Evolutionary conservation across 1,284 basidiomycete species (phyloP).

Genomic region (Irpex sp.): DNA sequence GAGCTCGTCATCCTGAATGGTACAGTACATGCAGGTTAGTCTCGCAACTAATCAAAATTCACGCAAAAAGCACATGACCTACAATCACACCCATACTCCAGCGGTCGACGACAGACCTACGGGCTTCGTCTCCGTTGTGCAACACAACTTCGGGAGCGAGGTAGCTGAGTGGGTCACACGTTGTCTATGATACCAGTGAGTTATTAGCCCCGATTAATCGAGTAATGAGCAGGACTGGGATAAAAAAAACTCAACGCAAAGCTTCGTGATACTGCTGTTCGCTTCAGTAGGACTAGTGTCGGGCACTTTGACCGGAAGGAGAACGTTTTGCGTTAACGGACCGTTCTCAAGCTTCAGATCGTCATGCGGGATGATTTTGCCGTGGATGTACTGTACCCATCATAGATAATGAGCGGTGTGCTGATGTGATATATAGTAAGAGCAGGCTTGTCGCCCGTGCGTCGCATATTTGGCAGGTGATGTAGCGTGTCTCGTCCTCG

Average conservation of each 20-base stretch:
- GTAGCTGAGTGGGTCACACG: conserved; percentile 85
- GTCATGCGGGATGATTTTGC: conserved; percentile 76
- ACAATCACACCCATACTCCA: conserved; percentile 94
- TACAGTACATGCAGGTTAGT: not conserved
- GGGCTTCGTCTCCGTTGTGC: conserved; percentile 65
- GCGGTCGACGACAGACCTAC: conserved; percentile 83
- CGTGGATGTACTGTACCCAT: conserved; percentile 66
- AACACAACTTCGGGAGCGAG: conserved; percentile 87
- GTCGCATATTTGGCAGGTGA: conserved; percentile 73
- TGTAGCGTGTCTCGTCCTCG: conserved; percentile 54
- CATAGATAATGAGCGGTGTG: conserved; percentile 5
- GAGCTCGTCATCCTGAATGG: conserved; percentile 65
- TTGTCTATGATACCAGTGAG: conserved; percentile 51
- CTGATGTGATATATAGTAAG: not conserved
- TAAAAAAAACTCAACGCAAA: no score
- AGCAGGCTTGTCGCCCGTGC: conserved; percentile 56
- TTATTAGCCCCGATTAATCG: not conserved
- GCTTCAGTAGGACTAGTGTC: conserved; percentile 94
- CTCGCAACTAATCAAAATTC: no score
- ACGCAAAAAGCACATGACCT: conserved; percentile 33
- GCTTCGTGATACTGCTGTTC: conserved; percentile 70
- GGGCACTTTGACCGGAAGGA: conserved; percentile 77
- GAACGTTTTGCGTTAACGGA: conserved; percentile 60
- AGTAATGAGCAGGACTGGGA: conserved; percentile 20
- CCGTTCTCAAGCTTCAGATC: conserved; percentile 94